Evolutionary conservation across 164 flowering plant species (phyloP).

Genomic region (Piper longum): DNA sequence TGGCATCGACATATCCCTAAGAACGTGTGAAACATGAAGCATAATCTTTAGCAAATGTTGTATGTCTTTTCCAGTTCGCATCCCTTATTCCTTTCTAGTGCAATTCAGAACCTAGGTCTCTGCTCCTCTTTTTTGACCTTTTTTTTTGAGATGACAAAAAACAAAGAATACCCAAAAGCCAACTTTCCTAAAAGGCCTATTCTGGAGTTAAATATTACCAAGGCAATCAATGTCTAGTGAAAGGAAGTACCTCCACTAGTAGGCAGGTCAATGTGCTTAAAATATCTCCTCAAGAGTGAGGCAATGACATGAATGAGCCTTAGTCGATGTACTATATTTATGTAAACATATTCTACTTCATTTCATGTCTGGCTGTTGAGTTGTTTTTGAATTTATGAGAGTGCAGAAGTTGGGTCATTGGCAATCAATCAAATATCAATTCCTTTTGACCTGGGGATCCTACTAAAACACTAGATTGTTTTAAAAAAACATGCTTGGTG

Average conservation of each 20-base stretch:
- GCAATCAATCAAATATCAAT: not conserved
- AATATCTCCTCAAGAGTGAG: not conserved
- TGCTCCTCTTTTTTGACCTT: conserved; percentile 3
- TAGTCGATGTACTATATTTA: not conserved
- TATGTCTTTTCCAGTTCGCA: conserved; percentile 5
- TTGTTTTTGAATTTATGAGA: not conserved
- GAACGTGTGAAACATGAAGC: not conserved
- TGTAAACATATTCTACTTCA: no score
- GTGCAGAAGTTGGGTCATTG: not conserved
- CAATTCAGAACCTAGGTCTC: conserved; percentile 1
- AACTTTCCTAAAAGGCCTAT: no score
- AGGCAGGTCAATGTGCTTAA: not conserved
- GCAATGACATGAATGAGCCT: not conserved
- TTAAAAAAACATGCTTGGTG: not conserved
- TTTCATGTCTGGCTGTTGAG: not conserved
- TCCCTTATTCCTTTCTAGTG: not conserved
- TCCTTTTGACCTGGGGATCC: no score
- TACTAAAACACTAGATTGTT: no score
- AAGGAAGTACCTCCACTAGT: not conserved
- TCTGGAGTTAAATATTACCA: not conserved
- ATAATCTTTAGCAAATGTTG: conserved; percentile 2
- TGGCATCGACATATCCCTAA: not conserved
- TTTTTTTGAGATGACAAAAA: not conserved
- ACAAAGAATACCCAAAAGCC: not conserved
- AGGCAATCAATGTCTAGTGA: not conserved